Evolutionary conservation across 23 red algal genomes (phyloP), one percentile per base, ranked within the genome.

Genomic region (Cyanidium caldarium): DNA sequence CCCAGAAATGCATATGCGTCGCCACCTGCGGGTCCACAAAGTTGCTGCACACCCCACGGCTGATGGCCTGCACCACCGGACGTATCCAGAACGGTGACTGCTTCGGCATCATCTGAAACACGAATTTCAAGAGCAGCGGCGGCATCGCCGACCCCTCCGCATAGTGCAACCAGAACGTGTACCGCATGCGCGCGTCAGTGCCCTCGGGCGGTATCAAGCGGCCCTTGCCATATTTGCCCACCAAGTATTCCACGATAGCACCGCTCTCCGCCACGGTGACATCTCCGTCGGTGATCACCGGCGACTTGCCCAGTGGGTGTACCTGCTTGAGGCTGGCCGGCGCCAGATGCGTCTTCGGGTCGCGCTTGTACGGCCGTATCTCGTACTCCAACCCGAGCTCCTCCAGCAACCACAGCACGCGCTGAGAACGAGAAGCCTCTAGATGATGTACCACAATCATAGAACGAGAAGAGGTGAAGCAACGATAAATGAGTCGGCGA

Each of bases 81-180:
- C 51, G 51, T 28, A 61, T 25, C 5, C 19, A 28, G n/a, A 16
- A 61, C 10, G 51, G 51, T 28, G 51, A 61, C 10, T 28, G n/a
- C 7, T 16, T 21, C 7, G 51, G n/a, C 51, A 61, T 7, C 51
- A 16, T 16, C 3, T 61, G 7, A 28, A 61, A 61, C 19, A 61
- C 51, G n/a, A 61, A 28, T 25, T 61, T 61, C 10, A 61, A 28
- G n/a, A 61, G 21, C 51, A 61, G 51, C 13, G 51, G 51, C 51
- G 51, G 51, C 51, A 61, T 61, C 51, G 31, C n/a, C 31, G 51
- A 61, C 10, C 51, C 51, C 51, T 61, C 51, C 7, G 51, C 51
- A 28, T 61, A 61, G 51, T 61, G 51, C 21, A 61, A 61, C 51
- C 51, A 61, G 23, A 61, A 61, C 7, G 51, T 61, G 23, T 61